Conservation (phyloP, 2,329 filamentous ascomycete genomes). For the Hypoxylon rubiginosum region DNA sequence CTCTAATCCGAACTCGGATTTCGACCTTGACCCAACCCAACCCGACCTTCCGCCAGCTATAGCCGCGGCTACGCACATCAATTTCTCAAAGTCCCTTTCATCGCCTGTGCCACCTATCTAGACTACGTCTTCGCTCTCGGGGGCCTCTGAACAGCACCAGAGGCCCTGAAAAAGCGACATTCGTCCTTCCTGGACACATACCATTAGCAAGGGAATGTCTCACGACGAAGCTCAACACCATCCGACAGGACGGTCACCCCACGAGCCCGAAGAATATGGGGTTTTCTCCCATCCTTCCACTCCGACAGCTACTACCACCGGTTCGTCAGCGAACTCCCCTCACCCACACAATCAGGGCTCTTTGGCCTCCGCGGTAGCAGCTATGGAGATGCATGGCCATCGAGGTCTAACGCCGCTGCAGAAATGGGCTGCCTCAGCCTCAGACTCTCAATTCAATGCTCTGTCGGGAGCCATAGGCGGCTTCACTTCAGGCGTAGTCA, state of each 20-base stretch:
- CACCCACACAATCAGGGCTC: constrained; percentile 29
- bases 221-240: constrained; percentile 61
- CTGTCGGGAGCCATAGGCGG: constrained; percentile 90
- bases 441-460: constrained; percentile 80
- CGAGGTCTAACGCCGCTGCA: constrained; percentile 61
- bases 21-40: constrained; percentile 7
- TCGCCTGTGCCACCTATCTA: constrained; percentile 21
- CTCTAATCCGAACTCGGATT: constrained; percentile 24
- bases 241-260: constrained; percentile 49
- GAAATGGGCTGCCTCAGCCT: constrained; percentile 68
- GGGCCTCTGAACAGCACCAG: constrained; percentile 45
- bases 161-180: constrained; percentile 37
- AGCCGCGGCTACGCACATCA: constrained; percentile 7
- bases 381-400: constrained; percentile 51
- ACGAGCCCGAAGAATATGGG: constrained; percentile 54
- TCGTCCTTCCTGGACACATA: constrained; percentile 35
- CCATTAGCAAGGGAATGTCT: constrained; percentile 60
- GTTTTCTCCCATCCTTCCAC: constrained; percentile 46
- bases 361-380: constrained; percentile 44
- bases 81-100: constrained; percentile 31
- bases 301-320: constrained; percentile 48
- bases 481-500: constrained; percentile 93
- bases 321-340: constrained; percentile 43
- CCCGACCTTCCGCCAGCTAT: constrained; percentile 10
- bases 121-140: constrained; percentile 27